Base-by-base conservation (phyloP, 2,329 filamentous ascomycete species). In the Aspergillus sp. region DNA sequence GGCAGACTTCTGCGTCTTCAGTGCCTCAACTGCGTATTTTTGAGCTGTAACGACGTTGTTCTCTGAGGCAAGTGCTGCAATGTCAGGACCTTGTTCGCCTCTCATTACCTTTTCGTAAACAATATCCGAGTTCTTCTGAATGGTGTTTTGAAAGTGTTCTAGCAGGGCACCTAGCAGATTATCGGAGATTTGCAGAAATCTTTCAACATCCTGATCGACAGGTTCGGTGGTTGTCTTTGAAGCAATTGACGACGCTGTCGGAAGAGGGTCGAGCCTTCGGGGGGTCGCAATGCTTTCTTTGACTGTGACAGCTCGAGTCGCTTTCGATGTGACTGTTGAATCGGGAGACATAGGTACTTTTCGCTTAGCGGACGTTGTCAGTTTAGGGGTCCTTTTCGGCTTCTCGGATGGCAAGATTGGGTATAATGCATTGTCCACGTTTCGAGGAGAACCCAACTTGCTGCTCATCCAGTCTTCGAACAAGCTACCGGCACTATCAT, bases 101-200 rank as follows among this genome's bases (percentile, higher is more conserved):
- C 74, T 71, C 71, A 80, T 74, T 30, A 74, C 71, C 55, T 71
- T 68, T 47, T 78, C 66, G 57, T 77, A 78, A 15, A 79, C 72
- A 38, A 73, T 63, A 49, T 77, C 72, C 1, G 79, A 75, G 56
- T 79, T 78, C 31, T 67, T 71, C 41, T 73, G 66, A 28, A 75
- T 66, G 3, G 70, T 75, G 46, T 63, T 52, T 50, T 74, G 70
- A 34, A 80, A 60, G n/a, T 62, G 67, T 25, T 68, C 63, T 50
- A 77, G 68, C 17, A 70, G 63, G 28, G 63, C 54, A 7, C 71
- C 68, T n/a, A 79, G 63, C 9, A 65, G 66, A 13, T 65, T 60
- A 7, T 60, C 56, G 22, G 72, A 59, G n/a, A 76, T 66, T n/a
- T 61, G 62, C 22, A 80, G 56, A 59, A 80, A 76, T 19, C 71